phyloP scores from a whole-genome alignment of 2,329 filamentous ascomycete genomes.

The Coniochaeta sp. region DNA sequence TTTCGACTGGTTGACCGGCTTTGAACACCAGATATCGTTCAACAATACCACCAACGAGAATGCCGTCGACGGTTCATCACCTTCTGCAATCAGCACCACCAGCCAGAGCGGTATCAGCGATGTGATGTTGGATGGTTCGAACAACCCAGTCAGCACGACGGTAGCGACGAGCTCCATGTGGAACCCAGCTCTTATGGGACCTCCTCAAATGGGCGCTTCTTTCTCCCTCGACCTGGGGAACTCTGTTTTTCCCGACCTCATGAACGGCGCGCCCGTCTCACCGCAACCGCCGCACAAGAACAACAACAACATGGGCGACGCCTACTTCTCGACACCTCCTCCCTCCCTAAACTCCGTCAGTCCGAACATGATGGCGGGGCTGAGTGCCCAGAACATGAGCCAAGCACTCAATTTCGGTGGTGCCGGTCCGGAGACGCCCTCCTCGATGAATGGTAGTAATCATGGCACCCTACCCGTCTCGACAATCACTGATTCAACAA shows the following conservation, averaged over 20 bases:
- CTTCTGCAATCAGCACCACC: conserved; percentile 89
- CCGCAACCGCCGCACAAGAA: conserved; percentile 69
- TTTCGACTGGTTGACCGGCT: conserved; percentile 76
- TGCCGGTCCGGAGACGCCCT: conserved; percentile 63
- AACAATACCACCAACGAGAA: conserved; percentile 60
- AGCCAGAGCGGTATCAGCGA: conserved; percentile 91
- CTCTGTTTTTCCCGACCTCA: conserved; percentile 70
- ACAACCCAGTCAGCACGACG: conserved; percentile 54
- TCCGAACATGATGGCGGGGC: conserved; percentile 62
- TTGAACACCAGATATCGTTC: conserved; percentile 71
- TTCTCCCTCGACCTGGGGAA: conserved; percentile 71
- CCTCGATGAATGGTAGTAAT: conserved; percentile 61
- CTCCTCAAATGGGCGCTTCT: conserved; percentile 59
- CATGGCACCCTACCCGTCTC: conserved; percentile 51
- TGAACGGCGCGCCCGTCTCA: conserved; percentile 65
- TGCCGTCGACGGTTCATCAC: conserved; percentile 86
- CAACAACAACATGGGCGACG: conserved; percentile 65
- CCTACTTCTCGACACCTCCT: conserved; percentile 73
- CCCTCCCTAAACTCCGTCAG: conserved; percentile 68
- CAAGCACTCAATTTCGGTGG: conserved; percentile 56
- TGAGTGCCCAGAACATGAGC: conserved; percentile 54
- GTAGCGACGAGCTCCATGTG: conserved; percentile 55
- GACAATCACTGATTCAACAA: conserved; percentile 59
- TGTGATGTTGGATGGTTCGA: conserved; percentile 78
- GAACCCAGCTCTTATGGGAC: conserved; percentile 62